Base-by-base conservation (phyloP, 2,329 filamentous ascomycete species). In the Cercospora beticola region DNA sequence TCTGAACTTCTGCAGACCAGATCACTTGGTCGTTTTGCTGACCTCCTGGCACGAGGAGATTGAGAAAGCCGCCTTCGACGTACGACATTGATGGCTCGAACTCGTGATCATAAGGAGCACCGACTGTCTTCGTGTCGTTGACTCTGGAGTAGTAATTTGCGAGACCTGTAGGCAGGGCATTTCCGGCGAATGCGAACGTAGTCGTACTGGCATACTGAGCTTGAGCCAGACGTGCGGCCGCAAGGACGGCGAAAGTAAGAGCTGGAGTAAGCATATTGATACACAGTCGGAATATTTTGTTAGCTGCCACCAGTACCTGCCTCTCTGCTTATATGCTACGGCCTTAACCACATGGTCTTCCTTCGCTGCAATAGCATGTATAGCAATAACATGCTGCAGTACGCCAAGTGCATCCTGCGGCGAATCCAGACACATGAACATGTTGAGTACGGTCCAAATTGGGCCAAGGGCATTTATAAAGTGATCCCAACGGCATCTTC, bases 21-120 rank as follows among this genome's bases (percentile, higher is more conserved):
- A 70, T 68, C 9, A 49, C 52, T 12, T 61, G 36, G 33, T 67
- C 52, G 33, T 40, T 60, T 21, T 66, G 59, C 33, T 64, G 67
- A 9, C 67, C 67, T 5, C 64, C 67, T 9, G 57, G 57, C 8
- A 71, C 70, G 14, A 66, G 64, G 10, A 71, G 70, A 54, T 70
- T 66, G 10, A 71, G 68, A 46, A 46, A 71, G 21, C 67, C 67
- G 28, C 49, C 65, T 30, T 65, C 31, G 7, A 71, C 60, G 26
- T 66, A 62, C 5, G 60, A 49, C 26, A 62, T 63, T 2, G 60
- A 46, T 9, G 65, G 49, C 30, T 61, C 49, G 18, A 66, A 66
- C n/a, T 66, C 40, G 26, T 63, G 57, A 54, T 66, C 43, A 33
- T 59, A 58, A 10, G 40, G 52, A 14, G 33, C 52, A n/a, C 21